Evolutionary conservation across 163 green algal species (phyloP).

Genomic region (Scenedesmus sp.): DNA sequence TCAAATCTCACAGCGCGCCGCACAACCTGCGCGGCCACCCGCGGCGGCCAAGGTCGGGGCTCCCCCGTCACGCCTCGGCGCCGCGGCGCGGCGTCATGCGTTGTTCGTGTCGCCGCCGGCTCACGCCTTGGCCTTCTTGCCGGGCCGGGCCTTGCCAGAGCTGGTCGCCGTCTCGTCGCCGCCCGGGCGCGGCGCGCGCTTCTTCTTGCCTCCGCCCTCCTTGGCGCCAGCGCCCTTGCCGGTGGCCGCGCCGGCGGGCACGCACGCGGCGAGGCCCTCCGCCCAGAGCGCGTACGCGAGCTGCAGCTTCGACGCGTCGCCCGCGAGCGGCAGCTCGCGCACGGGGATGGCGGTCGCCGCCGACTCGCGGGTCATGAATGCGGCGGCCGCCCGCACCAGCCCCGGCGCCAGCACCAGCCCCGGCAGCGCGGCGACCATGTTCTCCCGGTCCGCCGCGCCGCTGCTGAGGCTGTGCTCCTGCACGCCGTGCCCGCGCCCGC

Average conservation of each 20-base stretch:
- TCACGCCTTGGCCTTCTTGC: conserved; percentile 24
- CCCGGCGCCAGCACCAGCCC: conserved; percentile 31
- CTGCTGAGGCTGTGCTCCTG: conserved; percentile 30
- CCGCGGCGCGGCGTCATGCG: no score
- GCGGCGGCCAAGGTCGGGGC: no score
- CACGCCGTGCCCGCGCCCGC: neutral
- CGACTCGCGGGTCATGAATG: conserved; percentile 19
- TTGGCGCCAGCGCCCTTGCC: neutral
- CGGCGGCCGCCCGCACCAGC: conserved; percentile 20
- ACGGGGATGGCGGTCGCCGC: neutral
- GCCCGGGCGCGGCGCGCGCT: neutral
- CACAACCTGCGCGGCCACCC: no score
- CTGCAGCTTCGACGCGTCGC: conserved; percentile 42
- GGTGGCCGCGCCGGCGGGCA: neutral
- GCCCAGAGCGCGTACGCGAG: conserved; percentile 46
- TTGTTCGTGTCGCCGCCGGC: no score
- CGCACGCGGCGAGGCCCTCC: conserved; percentile 26
- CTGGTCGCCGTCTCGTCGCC: conserved; percentile 4
- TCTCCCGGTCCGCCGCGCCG: conserved; percentile 1
- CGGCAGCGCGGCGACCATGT: conserved; percentile 35
- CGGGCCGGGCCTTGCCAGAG: conserved; percentile 1
- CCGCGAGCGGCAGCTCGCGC: conserved; percentile 35
- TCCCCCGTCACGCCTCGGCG: no score
- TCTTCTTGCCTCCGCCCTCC: neutral
- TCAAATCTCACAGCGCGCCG: no score